phyloP scores from a whole-genome alignment of 495 filamentous ascomycete species.

The Chaetomium tenue region DNA sequence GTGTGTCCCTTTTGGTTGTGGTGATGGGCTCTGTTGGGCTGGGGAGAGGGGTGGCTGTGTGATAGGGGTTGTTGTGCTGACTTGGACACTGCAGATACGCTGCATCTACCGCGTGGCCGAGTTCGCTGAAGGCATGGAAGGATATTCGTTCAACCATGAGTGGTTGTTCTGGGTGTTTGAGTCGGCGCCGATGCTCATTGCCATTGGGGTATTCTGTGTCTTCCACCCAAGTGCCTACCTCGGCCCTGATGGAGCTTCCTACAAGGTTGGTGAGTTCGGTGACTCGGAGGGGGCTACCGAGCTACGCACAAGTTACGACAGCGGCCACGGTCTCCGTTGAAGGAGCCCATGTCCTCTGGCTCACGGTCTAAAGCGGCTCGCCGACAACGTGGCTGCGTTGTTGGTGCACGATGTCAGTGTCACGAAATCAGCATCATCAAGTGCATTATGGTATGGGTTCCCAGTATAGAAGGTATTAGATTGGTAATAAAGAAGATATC shows the following conservation, averaged over 20 bases:
- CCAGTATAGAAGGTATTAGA: no score
- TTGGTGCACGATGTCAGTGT: no score
- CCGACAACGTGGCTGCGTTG: no score
- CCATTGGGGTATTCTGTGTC: slow-evolving; percentile 27
- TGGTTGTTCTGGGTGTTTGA: slow-evolving; percentile 65
- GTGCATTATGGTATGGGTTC: no score
- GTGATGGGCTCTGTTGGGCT: no score
- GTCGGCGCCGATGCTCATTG: slow-evolving; percentile 53
- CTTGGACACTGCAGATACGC: slow-evolving; percentile 34
- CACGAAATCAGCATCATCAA: no score
- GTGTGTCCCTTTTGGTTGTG: neutral
- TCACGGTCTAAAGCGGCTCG: no score
- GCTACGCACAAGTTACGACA: neutral
- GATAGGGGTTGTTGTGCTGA: neutral
- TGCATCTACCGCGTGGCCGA: slow-evolving; percentile 63
- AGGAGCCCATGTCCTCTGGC: no score
- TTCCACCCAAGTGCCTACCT: slow-evolving; percentile 9
- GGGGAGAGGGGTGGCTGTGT: neutral
- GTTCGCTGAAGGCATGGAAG: slow-evolving; percentile 56
- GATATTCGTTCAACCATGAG: slow-evolving; percentile 54
- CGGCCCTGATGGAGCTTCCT: neutral
- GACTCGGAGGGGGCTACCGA: neutral
- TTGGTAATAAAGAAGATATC: no score
- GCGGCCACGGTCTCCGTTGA: neutral
- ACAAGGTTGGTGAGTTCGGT: neutral